phyloP scores from a whole-genome alignment of 2,329 filamentous ascomycete species.

The Xylaria sp. region DNA sequence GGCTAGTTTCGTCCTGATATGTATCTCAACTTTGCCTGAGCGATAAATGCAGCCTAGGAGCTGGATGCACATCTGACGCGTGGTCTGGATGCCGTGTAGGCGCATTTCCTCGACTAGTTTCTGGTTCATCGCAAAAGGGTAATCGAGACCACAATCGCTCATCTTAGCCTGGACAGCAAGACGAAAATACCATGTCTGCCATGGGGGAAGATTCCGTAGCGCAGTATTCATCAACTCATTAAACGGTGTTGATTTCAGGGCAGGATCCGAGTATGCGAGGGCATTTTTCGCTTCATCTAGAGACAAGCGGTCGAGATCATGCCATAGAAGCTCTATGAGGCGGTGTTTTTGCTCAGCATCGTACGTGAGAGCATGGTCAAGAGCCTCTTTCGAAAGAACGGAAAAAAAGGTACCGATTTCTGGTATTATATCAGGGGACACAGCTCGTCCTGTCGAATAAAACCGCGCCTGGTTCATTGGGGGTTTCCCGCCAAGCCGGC shows the following conservation, averaged over 20 bases:
- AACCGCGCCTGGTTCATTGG: constrained; percentile 24
- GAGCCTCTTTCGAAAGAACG: constrained; percentile 14
- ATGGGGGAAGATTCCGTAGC: constrained; percentile 33
- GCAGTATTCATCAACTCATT: constrained; percentile 31
- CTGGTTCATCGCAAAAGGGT: constrained; percentile 21
- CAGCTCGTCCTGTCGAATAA: constrained; percentile 24
- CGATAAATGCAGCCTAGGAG: constrained; percentile 46
- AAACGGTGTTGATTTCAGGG: constrained; percentile 17
- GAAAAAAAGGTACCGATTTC: constrained; percentile 5
- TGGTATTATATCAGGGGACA: neutral
- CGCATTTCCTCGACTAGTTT: constrained; percentile 43
- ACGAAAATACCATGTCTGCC: constrained; percentile 40
- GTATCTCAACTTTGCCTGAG: constrained; percentile 16
- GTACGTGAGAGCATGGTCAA: constrained; percentile 25
- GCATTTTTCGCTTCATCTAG: neutral
- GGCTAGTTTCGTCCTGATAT: constrained; percentile 42
- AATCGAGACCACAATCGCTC: constrained; percentile 18
- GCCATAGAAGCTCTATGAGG: constrained; percentile 31
- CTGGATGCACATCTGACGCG: constrained; percentile 39
- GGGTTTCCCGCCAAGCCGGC: constrained; percentile 6
- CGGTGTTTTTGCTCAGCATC: constrained; percentile 31
- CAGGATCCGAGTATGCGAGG: neutral
- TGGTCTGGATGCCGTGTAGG: constrained; percentile 41
- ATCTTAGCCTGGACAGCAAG: constrained; percentile 35
- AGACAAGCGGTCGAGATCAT: constrained; percentile 26